These are phyloP conservation scores for Labyrinthula sp. DNA, from an alignment of 352 stramenopile genomes.

Conservation along the genomic window DNA sequence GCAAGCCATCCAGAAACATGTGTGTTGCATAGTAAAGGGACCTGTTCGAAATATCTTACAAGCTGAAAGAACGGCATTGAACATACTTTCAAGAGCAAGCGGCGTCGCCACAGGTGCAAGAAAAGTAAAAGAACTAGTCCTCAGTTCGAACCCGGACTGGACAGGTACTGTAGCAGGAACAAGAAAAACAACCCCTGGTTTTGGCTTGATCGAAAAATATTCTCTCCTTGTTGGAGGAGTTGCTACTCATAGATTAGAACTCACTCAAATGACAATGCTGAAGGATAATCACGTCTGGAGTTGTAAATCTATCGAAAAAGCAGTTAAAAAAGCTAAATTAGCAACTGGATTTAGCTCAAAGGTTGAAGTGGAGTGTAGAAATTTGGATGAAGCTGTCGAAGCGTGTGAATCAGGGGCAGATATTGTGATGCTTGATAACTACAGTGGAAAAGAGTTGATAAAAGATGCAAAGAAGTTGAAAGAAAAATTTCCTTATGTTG, in stretches of 20 bases:
- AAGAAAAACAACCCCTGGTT: constrained; percentile 91
- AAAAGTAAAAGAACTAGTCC: constrained; percentile 16
- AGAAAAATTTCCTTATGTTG: constrained; percentile 67
- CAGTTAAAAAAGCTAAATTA: constrained; percentile 64
- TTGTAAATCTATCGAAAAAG: constrained; percentile 73
- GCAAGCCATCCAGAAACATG: constrained; percentile 46
- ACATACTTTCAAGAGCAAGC: constrained; percentile 78
- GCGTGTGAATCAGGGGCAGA: constrained; percentile 57
- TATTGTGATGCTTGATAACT: constrained; percentile 98
- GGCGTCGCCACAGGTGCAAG: constrained; percentile 64
- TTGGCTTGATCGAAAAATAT: constrained; percentile 96
- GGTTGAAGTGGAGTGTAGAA: constrained; percentile 92
- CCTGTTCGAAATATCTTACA: constrained; percentile 72
- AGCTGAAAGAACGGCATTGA: constrained; percentile 85
- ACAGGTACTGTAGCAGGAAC: constrained; percentile 79
- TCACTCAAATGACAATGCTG: constrained; percentile 98
- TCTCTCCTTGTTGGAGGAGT: constrained; percentile 79
- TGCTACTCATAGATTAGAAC: constrained; percentile 68
- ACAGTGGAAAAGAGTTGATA: constrained; percentile 67
- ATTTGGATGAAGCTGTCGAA: constrained; percentile 71
- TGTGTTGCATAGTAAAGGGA: constrained; percentile 74
- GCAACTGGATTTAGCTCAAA: constrained; percentile 89
- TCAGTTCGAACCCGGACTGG: constrained; percentile 47
- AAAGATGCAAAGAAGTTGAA: constrained; percentile 69
- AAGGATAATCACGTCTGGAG: constrained; percentile 98